A percentile compares a stretch with the other conserved stretches of the same genome.
Conservation (phyloP, 2,329 filamentous ascomycete genomes). For the Byssoonygena ceratinophila region DNA sequence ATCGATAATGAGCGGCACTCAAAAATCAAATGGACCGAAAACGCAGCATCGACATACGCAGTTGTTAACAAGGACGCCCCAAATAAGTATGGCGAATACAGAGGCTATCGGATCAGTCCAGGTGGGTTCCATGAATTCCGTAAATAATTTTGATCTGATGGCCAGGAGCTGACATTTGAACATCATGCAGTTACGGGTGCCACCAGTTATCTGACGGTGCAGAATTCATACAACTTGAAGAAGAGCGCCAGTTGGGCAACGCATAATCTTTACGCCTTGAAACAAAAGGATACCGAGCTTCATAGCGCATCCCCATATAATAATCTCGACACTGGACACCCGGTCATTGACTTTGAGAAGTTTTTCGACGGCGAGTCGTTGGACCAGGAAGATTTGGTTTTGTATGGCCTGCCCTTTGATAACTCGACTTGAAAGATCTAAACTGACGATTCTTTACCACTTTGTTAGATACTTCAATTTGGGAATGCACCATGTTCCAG, state of each 20-base stretch:
- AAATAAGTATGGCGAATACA: conserved; percentile 44
- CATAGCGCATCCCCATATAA: conserved; percentile 12
- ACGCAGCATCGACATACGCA: conserved; percentile 39
- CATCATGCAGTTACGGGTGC: conserved; percentile 13
- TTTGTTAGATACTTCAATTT: conserved; percentile 34
- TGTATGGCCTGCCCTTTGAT: conserved; percentile 30
- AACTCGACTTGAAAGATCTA: not conserved
- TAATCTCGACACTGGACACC: conserved; percentile 9
- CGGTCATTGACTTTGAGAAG: conserved; percentile 33
- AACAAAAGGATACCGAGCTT: conserved; percentile 16
- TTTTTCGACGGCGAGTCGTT: conserved; percentile 39
- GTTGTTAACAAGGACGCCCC: conserved; percentile 43
- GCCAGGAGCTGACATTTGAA: not conserved
- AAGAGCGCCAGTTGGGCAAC: conserved; percentile 42
- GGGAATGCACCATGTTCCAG: conserved; percentile 50
- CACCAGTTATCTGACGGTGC: conserved; percentile 39
- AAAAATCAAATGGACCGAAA: conserved; percentile 41
- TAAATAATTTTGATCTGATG: not conserved
- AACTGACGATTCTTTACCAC: not conserved
- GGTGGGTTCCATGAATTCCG: not conserved
- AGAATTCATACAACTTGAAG: conserved; percentile 39
- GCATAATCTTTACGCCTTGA: conserved; percentile 43
- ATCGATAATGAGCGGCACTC: conserved; percentile 35
- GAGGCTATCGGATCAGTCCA: conserved; percentile 32
- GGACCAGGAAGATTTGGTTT: conserved; percentile 34